Evolutionary conservation across 1,284 basidiomycete genomes (phyloP), one percentile per base, ranked within the genome.

Genomic region (Phlebopus sp.): DNA sequence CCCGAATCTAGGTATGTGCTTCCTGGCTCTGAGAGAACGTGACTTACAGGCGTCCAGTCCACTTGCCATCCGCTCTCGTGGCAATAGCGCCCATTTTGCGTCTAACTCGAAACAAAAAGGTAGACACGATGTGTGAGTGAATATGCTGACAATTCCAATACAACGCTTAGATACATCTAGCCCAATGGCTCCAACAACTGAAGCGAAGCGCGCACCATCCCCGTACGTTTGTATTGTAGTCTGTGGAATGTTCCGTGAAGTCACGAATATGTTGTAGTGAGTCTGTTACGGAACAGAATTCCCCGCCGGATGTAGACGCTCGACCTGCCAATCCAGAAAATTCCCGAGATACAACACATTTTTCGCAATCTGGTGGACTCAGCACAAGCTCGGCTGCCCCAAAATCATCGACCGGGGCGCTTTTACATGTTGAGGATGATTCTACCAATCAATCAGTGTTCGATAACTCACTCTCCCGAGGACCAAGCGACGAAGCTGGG

Each of bases 1-100:
- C 75, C 75, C 8, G 76, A 76, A 46, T 64, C 74, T n/a, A 76
- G 73, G 73, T 75, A 36, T 39, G 50, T 34, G 21, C 4, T 19
- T 8, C 30, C 15, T 5, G 13, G 36, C 17, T 18, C 19, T 29
- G 14, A 18, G 7, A 17, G 32, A 25, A 40, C 39, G 38, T 38
- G 4, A 13, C 18, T 13, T 21, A 39, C 32, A 29, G 27, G 8
- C 27, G 8, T 11, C 27, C 35, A 63, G 62, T 41, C 62, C 62
- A 9, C 50, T 66, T n/a, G 38, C 53, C 44, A 37, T 43, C 23
- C 58, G 58, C 23, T 51, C 50, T 52, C 56, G 51, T 29, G 47
- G 39, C 19, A 44, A 42, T n/a, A 45, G 44, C 18, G 17, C 43
- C 21, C 34, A 44, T 21, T n/a, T 35, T 6, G n/a, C 45, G 9